Evolutionary conservation across 257 asterid species (phyloP).

Genomic region (Lycium barbarum): DNA sequence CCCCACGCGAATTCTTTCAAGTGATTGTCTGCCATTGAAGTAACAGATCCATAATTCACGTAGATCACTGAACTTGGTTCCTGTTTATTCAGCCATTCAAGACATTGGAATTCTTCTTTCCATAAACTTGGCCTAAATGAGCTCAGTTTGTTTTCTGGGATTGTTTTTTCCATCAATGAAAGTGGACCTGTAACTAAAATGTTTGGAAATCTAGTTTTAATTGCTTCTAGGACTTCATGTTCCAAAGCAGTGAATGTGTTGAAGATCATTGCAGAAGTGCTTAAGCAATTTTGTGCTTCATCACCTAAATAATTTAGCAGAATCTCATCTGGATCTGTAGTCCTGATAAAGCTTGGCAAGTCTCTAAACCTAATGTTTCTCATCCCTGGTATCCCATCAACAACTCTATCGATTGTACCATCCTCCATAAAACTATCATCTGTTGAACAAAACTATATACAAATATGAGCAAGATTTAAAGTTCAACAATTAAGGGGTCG

Average conservation of each 20-base stretch:
- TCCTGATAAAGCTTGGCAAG: conserved; percentile 14
- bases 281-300: neutral
- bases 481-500: too few relatives aligned
- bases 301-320: neutral
- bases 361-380: neutral
- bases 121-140: conserved; percentile 3
- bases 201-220: neutral
- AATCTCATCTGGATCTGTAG: neutral
- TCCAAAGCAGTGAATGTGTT: neutral
- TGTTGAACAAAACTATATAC: neutral
- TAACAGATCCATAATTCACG: neutral
- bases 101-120: conserved; percentile 8
- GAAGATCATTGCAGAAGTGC: neutral
- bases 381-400: neutral
- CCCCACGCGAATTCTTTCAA: neutral
- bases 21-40: neutral
- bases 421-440: neutral
- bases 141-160: neutral
- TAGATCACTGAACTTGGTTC: neutral
- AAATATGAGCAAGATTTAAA: neutral
- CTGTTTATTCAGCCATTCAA: neutral
- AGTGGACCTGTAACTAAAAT: neutral
- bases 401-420: neutral
- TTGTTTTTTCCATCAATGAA: neutral
- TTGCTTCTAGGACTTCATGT: neutral